Evolutionary conservation across 2,329 filamentous ascomycete species (phyloP), one percentile per base, ranked within the genome.

Genomic region (Chaetomium strumarium): DNA sequence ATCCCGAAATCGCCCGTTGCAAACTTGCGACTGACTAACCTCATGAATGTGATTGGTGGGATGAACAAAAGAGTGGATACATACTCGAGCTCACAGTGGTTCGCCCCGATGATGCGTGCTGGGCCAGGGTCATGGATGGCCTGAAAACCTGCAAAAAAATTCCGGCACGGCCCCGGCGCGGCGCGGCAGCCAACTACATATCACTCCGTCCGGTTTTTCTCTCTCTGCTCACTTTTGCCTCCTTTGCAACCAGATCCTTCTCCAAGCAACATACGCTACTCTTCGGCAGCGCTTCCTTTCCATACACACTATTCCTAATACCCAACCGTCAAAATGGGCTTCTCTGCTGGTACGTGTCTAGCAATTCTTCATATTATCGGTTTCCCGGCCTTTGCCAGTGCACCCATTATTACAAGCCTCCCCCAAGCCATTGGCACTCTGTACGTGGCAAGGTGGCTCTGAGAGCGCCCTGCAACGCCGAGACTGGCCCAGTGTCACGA

Each of bases 331-430:
- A 71, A 65, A 49, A 72, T 72, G 70, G 57, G 57, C 61, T 70
- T 69, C 68, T 65, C 66, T 55, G 59, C 65, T 49, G 70, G 70
- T 72, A 69, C 31, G 70, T 69, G 14, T 30, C 39, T 7, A 33
- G 46, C 48, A 36, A 19, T 34, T 36, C n/a, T 16, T 46, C 50
- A 36, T 49, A 43, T 20, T 49, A 36, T 37, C 48, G 31, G 42
- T 38, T 41, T 30, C 7, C 4, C 24, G 7, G 24, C 24, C 24
- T 24, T 24, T 24, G 24, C 24, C 4, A 24, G 33, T 30, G 39
- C 43, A 40, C 24, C 11, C n/a, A 48, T 34, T 48, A 19, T 37
- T 47, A 46, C 52, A 40, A n/a, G 48, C 20, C 36, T 46, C 10
- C 19, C 38, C 5, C 24, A 33, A 57, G 60, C 62, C 62, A 64